Evolutionary conservation across 2,329 filamentous ascomycete species (phyloP), one percentile per base, ranked within the genome.

Genomic region (Tolypocladium guangdongense): DNA sequence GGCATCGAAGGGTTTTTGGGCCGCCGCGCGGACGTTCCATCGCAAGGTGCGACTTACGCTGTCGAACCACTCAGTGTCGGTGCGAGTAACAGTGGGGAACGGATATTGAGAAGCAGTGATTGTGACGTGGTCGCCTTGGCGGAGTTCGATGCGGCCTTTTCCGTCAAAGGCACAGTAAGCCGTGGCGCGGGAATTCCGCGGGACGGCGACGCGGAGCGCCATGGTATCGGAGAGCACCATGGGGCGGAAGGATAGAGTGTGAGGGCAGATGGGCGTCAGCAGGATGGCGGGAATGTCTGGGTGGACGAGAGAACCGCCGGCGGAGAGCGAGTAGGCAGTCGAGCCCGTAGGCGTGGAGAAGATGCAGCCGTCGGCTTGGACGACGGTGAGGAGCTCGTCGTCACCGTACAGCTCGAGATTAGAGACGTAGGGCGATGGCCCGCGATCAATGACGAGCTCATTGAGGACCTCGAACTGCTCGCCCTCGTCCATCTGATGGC

Each of bases 401-500:
- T 99, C 93, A 58, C 91, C 93, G 68, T 95, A 97, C 12, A 99
- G 78, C 73, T 99, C 93, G 39, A 99, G 78, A 71, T 96, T 95
- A 45, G 92, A 97, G 55, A 99, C 92, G 67, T 97, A 99, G 22
- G 92, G 91, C 18, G 89, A 95, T 64, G 93, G 93, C 58, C 93
- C 93, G 56, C 93, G 88, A 72, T 99, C 93, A 63, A 99, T 97
- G 69, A 99, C 92, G 51, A 99, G 84, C 73, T 99, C 93, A 71
- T 99, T 99, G 59, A 99, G 83, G 22, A 99, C 92, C 73, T 99
- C 93, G 59, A 96, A 97, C 64, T 96, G 91, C 73, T 97, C 92
- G 46, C 87, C 89, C 69, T 96, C 91, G 61, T 93, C 86, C 59
- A 86, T 80, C 39, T 83, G 82, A n/a, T 81, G 77, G 12, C 78